phyloP scores from a whole-genome alignment of 2,329 filamentous ascomycete genomes.

The Monilinia fructicola region DNA sequence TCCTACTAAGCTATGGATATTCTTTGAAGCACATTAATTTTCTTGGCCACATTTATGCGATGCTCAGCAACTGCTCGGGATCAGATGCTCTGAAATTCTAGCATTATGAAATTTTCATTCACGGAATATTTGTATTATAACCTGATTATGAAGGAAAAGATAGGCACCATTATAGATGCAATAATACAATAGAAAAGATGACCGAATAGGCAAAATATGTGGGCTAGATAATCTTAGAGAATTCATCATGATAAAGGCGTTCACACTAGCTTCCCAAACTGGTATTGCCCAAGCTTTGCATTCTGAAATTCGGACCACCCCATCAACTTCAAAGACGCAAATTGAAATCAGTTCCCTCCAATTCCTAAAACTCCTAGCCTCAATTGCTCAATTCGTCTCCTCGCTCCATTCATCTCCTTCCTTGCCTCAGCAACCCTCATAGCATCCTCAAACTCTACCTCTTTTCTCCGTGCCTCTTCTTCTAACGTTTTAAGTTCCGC shows the following conservation, averaged over 20 bases:
- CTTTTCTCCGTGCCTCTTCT: background rate
- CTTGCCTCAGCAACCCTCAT: slow-evolving; percentile 4
- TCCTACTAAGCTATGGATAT: background rate
- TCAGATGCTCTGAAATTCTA: background rate
- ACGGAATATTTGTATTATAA: background rate
- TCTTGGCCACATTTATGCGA: background rate
- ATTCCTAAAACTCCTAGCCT: background rate
- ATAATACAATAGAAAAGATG: background rate
- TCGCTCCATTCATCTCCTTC: background rate
- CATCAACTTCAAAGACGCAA: too few relatives aligned
- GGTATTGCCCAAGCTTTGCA: background rate
- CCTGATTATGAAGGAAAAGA: too few relatives aligned
- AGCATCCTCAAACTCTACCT: slow-evolving; percentile 9
- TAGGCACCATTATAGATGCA: background rate
- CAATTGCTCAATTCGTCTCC: slow-evolving; percentile 3
- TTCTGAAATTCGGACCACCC: background rate
- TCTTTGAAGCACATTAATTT: background rate
- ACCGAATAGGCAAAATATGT: background rate
- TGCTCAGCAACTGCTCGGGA: background rate
- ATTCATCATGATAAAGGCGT: background rate
- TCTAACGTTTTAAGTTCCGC: background rate
- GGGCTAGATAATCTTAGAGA: too few relatives aligned
- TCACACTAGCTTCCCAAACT: background rate
- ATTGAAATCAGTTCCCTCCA: too few relatives aligned
- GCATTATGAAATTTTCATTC: background rate